phyloP scores from a whole-genome alignment of 2,329 filamentous ascomycete species.

The Ceratocystiopsis sp. region DNA sequence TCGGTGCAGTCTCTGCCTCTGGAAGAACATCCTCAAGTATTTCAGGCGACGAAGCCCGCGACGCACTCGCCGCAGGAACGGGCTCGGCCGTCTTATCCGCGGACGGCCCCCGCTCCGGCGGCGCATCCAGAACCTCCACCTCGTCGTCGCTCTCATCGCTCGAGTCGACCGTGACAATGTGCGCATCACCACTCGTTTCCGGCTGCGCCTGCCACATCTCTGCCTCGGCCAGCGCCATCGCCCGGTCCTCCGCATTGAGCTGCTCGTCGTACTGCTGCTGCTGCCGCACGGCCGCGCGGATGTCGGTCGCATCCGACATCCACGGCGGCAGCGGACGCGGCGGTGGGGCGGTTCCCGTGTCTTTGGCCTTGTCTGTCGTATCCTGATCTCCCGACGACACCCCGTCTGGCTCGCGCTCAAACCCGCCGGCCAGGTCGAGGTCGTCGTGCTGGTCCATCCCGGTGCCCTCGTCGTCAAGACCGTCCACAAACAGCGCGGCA shows the following conservation, averaged over 20 bases:
- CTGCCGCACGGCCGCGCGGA: slow-evolving; percentile 44
- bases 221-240: slow-evolving; percentile 38
- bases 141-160: slow-evolving; percentile 21
- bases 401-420: slow-evolving; percentile 25
- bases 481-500: slow-evolving; percentile 4
- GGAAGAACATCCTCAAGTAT: slow-evolving; percentile 21
- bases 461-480: no score
- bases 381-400: no score
- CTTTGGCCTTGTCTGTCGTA: slow-evolving; percentile 48
- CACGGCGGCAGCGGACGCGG: slow-evolving; percentile 57
- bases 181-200: slow-evolving; percentile 17
- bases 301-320: slow-evolving; percentile 49
- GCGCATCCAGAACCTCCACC: slow-evolving; percentile 37
- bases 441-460: slow-evolving; percentile 10
- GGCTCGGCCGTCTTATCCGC: neutral
- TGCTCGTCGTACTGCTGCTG: slow-evolving; percentile 38
- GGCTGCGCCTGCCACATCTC: slow-evolving; percentile 24
- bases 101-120: slow-evolving; percentile 12
- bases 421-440: slow-evolving; percentile 47
- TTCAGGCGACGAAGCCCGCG: slow-evolving; percentile 12
- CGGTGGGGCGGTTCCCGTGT: slow-evolving; percentile 12
- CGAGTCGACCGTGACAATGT: slow-evolving; percentile 41
- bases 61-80: no score
- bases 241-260: slow-evolving; percentile 47
- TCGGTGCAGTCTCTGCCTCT: no score